Conservation (phyloP, 1,284 basidiomycete species). For the Trichosporon coremiiforme region DNA sequence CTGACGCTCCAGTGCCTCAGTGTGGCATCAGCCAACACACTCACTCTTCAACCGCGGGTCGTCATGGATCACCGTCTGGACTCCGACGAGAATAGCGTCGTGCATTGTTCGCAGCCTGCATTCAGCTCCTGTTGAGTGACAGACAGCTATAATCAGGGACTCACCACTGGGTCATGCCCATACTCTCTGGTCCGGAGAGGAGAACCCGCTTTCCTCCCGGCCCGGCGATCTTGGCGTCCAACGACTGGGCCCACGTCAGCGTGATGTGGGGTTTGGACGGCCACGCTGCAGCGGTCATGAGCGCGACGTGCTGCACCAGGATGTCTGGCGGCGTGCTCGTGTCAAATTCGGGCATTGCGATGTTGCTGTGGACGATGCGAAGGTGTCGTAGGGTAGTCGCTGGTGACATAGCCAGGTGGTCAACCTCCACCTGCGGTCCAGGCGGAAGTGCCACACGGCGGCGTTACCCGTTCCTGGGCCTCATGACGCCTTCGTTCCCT, state of each 20-base stretch:
- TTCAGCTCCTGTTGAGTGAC: background rate
- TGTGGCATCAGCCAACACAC: conserved; percentile 39
- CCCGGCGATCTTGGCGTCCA: conserved; percentile 91
- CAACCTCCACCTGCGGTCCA: background rate
- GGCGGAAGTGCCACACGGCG: conserved; percentile 16
- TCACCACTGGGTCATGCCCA: conserved; percentile 92
- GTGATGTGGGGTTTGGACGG: conserved; percentile 61
- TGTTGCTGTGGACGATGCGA: background rate
- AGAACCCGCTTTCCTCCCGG: conserved; percentile 71
- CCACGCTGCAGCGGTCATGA: conserved; percentile 19
- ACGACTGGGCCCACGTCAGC: conserved; percentile 91
- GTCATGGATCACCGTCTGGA: conserved; percentile 87
- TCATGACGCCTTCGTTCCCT: conserved; percentile 9
- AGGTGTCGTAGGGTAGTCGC: background rate
- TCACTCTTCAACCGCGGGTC: conserved; percentile 89
- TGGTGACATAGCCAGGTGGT: conserved; percentile 3
- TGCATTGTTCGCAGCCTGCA: conserved; percentile 81
- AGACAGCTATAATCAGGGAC: conserved; percentile 24
- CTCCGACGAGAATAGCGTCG: conserved; percentile 87
- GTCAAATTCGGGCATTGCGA: background rate
- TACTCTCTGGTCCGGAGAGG: conserved; percentile 82
- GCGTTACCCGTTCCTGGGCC: conserved; percentile 14
- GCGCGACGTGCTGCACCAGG: conserved; percentile 26
- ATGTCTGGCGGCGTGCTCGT: conserved; percentile 21
- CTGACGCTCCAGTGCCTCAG: background rate